phyloP scores from a whole-genome alignment of 768 basidiomycete species.

The Auriscalpium microsporum region DNA sequence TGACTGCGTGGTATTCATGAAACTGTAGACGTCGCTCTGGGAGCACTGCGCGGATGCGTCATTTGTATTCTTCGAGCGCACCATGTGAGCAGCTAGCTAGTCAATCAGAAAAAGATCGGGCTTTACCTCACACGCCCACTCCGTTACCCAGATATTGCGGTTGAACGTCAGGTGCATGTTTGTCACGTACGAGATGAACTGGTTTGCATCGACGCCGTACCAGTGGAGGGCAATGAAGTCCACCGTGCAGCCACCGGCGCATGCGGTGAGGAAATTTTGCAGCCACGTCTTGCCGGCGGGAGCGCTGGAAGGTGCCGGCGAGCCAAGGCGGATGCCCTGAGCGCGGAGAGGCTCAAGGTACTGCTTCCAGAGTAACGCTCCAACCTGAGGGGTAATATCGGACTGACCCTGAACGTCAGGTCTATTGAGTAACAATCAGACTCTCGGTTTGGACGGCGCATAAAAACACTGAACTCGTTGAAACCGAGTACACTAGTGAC shows the following conservation, averaged over 20 bases:
- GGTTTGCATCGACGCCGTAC: constrained; percentile 49
- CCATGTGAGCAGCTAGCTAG: too few species aligned
- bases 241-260: constrained; percentile 41
- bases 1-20: constrained; percentile 42
- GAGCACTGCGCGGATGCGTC: constrained; percentile 36
- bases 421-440: constrained; percentile 11
- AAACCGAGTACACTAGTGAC: constrained; percentile 41
- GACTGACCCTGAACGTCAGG: constrained; percentile 38
- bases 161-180: constrained; percentile 46
- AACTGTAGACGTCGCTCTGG: constrained; percentile 32
- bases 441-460: background rate
- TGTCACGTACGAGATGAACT: constrained; percentile 41
- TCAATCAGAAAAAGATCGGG: background rate
- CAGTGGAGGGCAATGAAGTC: constrained; percentile 52
- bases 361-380: constrained; percentile 41
- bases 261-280: constrained; percentile 41
- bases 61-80: constrained; percentile 29
- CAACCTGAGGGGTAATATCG: constrained; percentile 39
- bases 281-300: constrained; percentile 48
- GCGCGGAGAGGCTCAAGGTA: constrained; percentile 43
- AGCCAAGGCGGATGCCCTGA: constrained; percentile 39
- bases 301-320: constrained; percentile 44
- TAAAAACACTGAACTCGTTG: constrained; percentile 36
- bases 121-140: constrained; percentile 43
- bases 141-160: constrained; percentile 50